Evolutionary conservation across 2,329 filamentous ascomycete species (phyloP), one percentile per base, ranked within the genome.

Genomic region (Alternaria triticimaculans): DNA sequence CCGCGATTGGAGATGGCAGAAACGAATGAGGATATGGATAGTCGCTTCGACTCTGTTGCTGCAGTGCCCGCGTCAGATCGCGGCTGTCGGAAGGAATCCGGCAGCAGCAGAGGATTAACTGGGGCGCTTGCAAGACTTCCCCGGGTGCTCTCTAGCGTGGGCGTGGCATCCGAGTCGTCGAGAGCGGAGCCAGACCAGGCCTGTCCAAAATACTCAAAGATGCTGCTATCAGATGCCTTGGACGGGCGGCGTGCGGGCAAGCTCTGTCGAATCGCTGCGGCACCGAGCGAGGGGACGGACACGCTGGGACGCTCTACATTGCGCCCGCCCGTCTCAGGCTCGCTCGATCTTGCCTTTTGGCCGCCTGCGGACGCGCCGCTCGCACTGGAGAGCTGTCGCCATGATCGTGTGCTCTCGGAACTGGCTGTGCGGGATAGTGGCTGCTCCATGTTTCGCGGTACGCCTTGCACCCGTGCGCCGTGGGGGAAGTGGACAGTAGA

Each of bases 11-110:
- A 79, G 67, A 83, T 86, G 57, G 84, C 87, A 6, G 90, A 91
- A 48, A 87, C 87, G 23, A 91, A 82, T 1, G 92, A 94, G 8
- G 90, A 92, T 63, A 90, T 86, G 23, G 91, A 94, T 76, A 91
- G 84, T 55, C 92, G 88, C 72, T 92, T 91, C 48, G 83, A 83
- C 43, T 90, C 82, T 55, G 66, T 51, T 30, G 66, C 82, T 48
- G 65, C 59, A 41, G 65, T 58, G 51, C 80, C 78, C 50, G 68
- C 65, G 62, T 80, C 85, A 62, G 87, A 87, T 20, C 83, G 82
- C 56, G 82, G 59, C 45, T 64, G 73, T 51, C 80, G 80, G 65
- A 84, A 76, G 30, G 85, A 80, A 60, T 90, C 88, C 53, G 86
- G 83, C 53, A 86, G 79, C 54, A 70, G 64, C 55, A 73, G 72